phyloP scores from a whole-genome alignment of 208 protist species.

The Wallacemonas sp. region DNA sequence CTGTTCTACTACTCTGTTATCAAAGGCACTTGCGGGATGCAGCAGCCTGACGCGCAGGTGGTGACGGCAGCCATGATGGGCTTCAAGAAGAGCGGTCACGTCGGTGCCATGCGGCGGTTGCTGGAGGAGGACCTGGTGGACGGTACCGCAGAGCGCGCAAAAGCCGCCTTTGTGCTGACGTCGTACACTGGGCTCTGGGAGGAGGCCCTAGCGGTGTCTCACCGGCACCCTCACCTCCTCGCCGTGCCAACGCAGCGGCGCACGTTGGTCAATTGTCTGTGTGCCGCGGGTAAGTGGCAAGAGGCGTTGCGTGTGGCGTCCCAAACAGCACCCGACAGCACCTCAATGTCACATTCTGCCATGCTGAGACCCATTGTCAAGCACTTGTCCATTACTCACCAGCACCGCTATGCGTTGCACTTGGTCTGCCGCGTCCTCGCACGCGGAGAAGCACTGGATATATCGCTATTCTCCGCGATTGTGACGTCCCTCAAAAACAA shows the following conservation, averaged over 20 bases:
- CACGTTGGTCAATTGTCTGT: slow-evolving; percentile 52
- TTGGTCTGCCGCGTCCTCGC: slow-evolving; percentile 53
- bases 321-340: slow-evolving; percentile 18
- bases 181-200: slow-evolving; percentile 81
- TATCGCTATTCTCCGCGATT: slow-evolving; percentile 55
- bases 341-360: slow-evolving; percentile 12
- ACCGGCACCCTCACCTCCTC: slow-evolving; percentile 33
- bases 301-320: slow-evolving; percentile 39
- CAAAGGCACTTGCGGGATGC: slow-evolving; percentile 39
- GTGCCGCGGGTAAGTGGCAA: slow-evolving; percentile 38
- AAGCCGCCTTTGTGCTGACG: slow-evolving; percentile 56
- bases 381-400: slow-evolving; percentile 34
- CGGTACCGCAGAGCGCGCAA: slow-evolving; percentile 41
- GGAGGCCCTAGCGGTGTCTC: slow-evolving; percentile 42
- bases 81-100: slow-evolving; percentile 49
- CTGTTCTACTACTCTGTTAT: slow-evolving; percentile 82
- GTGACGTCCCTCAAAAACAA: slow-evolving; percentile 43
- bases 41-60: slow-evolving; percentile 32
- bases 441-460: slow-evolving; percentile 44
- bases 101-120: slow-evolving; percentile 48
- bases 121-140: slow-evolving; percentile 82
- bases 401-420: slow-evolving; percentile 41
- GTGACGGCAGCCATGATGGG: slow-evolving; percentile 47
- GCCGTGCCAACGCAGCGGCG: slow-evolving; percentile 32
- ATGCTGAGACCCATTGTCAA: slow-evolving; percentile 68